phyloP scores from a whole-genome alignment of 306 rosid species.

The Prunus padus region DNA sequence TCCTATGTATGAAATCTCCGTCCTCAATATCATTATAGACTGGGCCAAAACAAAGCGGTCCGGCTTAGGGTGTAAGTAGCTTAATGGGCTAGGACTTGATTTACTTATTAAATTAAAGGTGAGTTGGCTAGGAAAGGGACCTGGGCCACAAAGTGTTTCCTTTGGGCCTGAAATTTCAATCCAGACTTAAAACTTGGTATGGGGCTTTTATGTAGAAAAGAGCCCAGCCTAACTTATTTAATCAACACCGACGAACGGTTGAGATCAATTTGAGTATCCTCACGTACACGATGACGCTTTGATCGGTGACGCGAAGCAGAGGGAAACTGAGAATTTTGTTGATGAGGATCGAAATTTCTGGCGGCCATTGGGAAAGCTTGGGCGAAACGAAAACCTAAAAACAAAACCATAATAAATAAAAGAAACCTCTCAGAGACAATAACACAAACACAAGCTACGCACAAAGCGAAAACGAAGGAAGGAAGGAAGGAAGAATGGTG shows the following conservation, averaged over 20 bases:
- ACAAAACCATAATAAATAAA: background rate
- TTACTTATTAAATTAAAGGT: no score
- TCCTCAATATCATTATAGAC: no score
- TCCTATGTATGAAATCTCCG: no score
- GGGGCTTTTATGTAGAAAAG: background rate
- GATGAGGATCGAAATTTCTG: slow-evolving; percentile 34
- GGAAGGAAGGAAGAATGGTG: slow-evolving; percentile 48
- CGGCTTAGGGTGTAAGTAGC: no score
- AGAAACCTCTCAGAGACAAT: background rate
- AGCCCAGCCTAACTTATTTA: background rate
- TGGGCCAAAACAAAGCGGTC: no score
- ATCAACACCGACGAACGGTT: slow-evolving; percentile 7
- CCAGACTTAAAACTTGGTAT: background rate
- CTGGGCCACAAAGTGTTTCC: no score
- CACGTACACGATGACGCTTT: slow-evolving; percentile 10
- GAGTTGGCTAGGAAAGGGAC: no score
- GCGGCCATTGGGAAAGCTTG: slow-evolving; percentile 40
- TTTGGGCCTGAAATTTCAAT: background rate
- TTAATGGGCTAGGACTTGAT: no score
- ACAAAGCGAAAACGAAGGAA: background rate
- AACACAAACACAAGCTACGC: background rate
- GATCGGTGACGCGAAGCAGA: slow-evolving; percentile 1
- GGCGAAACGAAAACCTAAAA: slow-evolving; percentile 35
- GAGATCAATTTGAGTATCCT: slow-evolving; percentile 7
- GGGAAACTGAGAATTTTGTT: background rate